Percentiles rank a stretch among this genome's conserved stretches.
phyloP scores from a whole-genome alignment of 2,329 filamentous ascomycete genomes.

The Talaromyces sp. region DNA sequence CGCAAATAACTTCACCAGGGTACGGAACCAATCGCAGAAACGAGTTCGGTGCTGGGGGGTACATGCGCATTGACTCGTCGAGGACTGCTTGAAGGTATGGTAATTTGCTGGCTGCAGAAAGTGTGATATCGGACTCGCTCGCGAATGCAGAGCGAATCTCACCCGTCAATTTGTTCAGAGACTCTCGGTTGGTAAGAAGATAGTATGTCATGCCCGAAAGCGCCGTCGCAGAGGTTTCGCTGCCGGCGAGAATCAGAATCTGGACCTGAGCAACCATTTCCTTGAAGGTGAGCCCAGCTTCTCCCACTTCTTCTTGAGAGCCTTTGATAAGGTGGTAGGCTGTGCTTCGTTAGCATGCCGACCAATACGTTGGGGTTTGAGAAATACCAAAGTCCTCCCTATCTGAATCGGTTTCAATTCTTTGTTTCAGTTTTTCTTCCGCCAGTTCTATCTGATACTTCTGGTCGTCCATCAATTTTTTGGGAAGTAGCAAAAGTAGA shows the following conservation, averaged over 20 bases:
- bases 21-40: conserved; percentile 17
- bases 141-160: conserved; percentile 22
- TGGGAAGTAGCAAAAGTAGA: conserved; percentile 13
- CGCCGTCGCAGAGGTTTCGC: conserved; percentile 37
- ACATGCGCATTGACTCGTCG: conserved; percentile 41
- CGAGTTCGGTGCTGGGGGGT: conserved; percentile 30
- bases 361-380: not conserved
- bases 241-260: conserved; percentile 30
- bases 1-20: conserved; percentile 10
- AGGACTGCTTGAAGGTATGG: conserved; percentile 40
- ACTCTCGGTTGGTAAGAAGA: conserved; percentile 17
- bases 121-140: conserved; percentile 25
- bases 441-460: conserved; percentile 14
- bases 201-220: conserved; percentile 31
- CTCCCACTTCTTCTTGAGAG: conserved; percentile 11
- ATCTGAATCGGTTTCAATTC: conserved; percentile 12
- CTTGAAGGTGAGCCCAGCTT: conserved; percentile 11
- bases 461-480: conserved; percentile 14
- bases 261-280: conserved; percentile 21
- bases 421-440: conserved; percentile 17
- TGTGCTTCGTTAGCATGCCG: not conserved
- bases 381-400: conserved; percentile 18
- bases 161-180: conserved; percentile 14
- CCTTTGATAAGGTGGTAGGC: conserved; percentile 17
- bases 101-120: conserved; percentile 20